Percentiles rank a stretch among this genome's conserved stretches.
Evolutionary conservation across 179 eudicot genomes (phyloP).

Genomic region (Actinidia chinensis): DNA sequence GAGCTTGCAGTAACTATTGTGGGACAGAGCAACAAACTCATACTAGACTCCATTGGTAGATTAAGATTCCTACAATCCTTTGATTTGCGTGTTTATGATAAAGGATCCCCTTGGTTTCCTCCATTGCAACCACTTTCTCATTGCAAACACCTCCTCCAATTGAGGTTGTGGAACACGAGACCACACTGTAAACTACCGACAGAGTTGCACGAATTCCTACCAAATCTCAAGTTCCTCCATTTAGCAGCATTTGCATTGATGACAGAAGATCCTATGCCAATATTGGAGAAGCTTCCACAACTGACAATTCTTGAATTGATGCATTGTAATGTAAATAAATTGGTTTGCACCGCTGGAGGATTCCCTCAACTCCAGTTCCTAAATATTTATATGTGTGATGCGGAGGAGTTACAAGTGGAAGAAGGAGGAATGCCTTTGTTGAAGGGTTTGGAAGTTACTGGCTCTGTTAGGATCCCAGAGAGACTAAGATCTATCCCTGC

Average conservation of each 20-base stretch:
- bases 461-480: too few species aligned
- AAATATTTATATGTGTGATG: too few species aligned
- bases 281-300: background rate
- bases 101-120: background rate
- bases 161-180: background rate
- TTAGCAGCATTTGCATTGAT: fast-evolving
- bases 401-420: background rate
- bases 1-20: too few species aligned
- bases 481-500: too few species aligned
- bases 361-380: background rate
- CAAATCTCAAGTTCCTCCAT: background rate
- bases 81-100: background rate
- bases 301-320: background rate
- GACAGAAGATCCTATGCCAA: background rate
- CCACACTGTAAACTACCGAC: background rate
- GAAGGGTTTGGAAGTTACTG: background rate
- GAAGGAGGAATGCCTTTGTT: background rate
- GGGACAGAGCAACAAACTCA: too few species aligned
- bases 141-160: background rate
- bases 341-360: background rate
- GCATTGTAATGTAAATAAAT: fast-evolving
- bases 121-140: background rate
- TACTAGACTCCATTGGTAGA: too few species aligned
- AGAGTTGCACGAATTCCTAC: background rate
- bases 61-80: background rate